phyloP scores from a whole-genome alignment of 805 yeast genomes.

The Wickerhamomyces sydowiorum region DNA sequence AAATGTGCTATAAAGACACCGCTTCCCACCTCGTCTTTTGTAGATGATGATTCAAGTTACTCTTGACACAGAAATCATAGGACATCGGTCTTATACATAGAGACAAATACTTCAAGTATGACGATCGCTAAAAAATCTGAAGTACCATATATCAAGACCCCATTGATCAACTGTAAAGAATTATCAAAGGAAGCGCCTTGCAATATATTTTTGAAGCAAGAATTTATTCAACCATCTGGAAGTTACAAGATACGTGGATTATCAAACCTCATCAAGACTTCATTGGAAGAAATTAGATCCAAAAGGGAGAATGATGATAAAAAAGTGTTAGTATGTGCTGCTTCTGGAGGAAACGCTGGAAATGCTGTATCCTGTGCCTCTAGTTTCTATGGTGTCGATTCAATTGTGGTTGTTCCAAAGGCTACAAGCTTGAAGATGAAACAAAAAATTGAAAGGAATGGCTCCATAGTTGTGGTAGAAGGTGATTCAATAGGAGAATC shows the following conservation, averaged over 20 bases:
- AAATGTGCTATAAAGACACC: too few species aligned
- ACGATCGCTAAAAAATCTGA: background rate
- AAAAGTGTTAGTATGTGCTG: constrained; percentile 38
- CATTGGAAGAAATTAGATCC: constrained; percentile 20
- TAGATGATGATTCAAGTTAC: too few species aligned
- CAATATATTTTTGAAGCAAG: constrained; percentile 41
- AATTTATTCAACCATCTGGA: constrained; percentile 50
- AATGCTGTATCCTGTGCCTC: constrained; percentile 49
- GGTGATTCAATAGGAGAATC: constrained; percentile 48
- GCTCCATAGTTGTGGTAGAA: constrained; percentile 43
- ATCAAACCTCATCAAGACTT: constrained; percentile 37
- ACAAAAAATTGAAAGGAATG: constrained; percentile 37
- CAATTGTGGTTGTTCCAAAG: constrained; percentile 58
- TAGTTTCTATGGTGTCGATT: constrained; percentile 26
- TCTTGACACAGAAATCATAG: too few species aligned
- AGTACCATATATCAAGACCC: constrained; percentile 25
- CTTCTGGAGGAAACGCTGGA: constrained; percentile 54
- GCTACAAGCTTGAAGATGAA: constrained; percentile 41
- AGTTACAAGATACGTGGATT: constrained; percentile 54
- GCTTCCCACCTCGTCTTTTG: too few species aligned
- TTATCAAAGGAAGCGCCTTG: constrained; percentile 26
- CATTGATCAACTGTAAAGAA: constrained; percentile 31
- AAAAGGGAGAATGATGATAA: constrained; percentile 22
- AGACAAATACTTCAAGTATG: too few species aligned
- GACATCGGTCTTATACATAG: too few species aligned